These are phyloP conservation scores for Garcileccinum viscosum DNA, from an alignment of 1,284 basidiomycete genomes.

Conservation along the genomic window DNA sequence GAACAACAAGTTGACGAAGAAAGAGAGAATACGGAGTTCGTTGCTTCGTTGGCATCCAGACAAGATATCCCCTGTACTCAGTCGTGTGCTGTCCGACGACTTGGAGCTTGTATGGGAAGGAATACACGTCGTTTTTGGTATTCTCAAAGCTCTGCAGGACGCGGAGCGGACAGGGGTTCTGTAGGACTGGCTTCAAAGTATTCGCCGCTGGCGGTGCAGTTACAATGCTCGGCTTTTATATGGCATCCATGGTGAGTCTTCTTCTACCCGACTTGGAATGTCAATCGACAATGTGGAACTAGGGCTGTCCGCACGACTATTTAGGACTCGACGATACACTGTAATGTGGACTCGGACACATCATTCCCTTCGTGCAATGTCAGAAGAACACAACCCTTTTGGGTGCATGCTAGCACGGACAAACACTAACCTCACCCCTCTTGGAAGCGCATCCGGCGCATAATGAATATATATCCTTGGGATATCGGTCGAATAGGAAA, in stretches of 20 bases:
- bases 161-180: slow-evolving; percentile 26
- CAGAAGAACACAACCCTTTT: no score
- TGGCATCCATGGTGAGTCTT: neutral
- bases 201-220: slow-evolving; percentile 9
- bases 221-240: neutral
- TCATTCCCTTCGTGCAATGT: no score
- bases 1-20: slow-evolving; percentile 47
- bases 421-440: no score
- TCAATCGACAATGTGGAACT: neutral
- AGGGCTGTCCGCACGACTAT: no score
- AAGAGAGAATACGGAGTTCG: slow-evolving; percentile 62
- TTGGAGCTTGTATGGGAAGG: slow-evolving; percentile 53
- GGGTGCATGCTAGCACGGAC: no score
- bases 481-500: neutral
- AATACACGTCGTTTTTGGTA: slow-evolving; percentile 36
- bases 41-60: slow-evolving; percentile 79
- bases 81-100: slow-evolving; percentile 58
- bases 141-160: slow-evolving; percentile 37
- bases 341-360: no score
- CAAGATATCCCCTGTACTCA: slow-evolving; percentile 61
- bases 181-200: slow-evolving; percentile 6
- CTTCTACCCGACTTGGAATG: neutral
- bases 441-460: no score
- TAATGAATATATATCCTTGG: neutral
- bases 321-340: no score